phyloP scores from a whole-genome alignment of 495 filamentous ascomycete genomes.

The Cenococcum geophilum region DNA sequence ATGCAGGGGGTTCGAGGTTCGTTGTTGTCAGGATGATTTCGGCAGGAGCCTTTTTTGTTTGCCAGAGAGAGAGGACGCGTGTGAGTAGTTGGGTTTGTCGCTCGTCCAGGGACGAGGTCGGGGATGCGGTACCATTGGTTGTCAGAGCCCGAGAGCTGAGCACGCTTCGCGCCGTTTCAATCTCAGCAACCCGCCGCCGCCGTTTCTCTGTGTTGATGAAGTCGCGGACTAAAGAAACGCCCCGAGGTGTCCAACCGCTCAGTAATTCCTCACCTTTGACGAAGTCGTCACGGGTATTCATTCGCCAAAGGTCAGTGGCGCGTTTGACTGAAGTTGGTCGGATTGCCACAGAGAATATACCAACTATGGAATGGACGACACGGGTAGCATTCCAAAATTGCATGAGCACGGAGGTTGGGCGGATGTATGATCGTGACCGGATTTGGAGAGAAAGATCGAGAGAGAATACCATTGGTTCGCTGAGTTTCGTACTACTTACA shows the following conservation, averaged over 20 bases:
- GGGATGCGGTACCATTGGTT: constrained; percentile 1
- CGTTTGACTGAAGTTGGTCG: constrained; percentile 83
- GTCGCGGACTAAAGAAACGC: constrained; percentile 79
- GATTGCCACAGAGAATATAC: constrained; percentile 78
- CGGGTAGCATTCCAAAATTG: constrained; percentile 78
- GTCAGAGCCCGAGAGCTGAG: constrained; percentile 43
- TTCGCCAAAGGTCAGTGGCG: constrained; percentile 89
- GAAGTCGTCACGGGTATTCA: constrained; percentile 90
- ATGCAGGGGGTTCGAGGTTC: constrained; percentile 68
- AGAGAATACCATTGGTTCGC: constrained; percentile 77
- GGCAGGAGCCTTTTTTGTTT: constrained; percentile 63
- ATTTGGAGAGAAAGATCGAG: constrained; percentile 76
- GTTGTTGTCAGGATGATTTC: constrained; percentile 65
- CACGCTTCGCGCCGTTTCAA: constrained; percentile 69
- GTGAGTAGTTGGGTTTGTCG: constrained; percentile 49
- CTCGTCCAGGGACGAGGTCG: constrained; percentile 14
- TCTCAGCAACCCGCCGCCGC: constrained; percentile 63
- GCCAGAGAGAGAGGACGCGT: constrained; percentile 74
- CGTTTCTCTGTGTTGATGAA: constrained; percentile 67
- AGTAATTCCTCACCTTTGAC: constrained; percentile 90
- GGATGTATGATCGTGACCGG: constrained; percentile 73
- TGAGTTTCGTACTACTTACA: constrained; percentile 68
- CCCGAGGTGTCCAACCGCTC: constrained; percentile 76
- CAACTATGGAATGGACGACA: constrained; percentile 78
- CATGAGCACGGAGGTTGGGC: constrained; percentile 78